A percentile compares a stretch with the other conserved stretches of the same genome.
phyloP scores from a whole-genome alignment of 805 yeast species.

The Metschnikowia aberdeeniae region DNA sequence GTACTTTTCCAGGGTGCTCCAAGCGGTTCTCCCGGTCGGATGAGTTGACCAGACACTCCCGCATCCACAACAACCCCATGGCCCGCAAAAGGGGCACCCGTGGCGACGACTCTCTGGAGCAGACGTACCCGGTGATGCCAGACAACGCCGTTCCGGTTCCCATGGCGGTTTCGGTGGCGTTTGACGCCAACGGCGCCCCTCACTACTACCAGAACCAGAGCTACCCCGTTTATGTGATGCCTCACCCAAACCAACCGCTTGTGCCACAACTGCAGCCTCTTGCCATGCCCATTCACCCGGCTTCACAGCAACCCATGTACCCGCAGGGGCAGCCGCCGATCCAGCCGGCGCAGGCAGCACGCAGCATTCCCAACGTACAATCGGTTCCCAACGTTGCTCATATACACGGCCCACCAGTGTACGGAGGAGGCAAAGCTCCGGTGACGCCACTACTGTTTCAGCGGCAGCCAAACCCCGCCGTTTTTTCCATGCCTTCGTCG shows the following conservation, averaged over 20 bases:
- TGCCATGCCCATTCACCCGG: slow-evolving; percentile 9
- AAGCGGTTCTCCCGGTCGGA: slow-evolving; percentile 78
- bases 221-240: slow-evolving; percentile 36
- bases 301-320: neutral
- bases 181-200: slow-evolving; percentile 29
- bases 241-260: slow-evolving; percentile 14
- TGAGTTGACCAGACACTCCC: slow-evolving; percentile 79
- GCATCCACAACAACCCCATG: slow-evolving; percentile 67
- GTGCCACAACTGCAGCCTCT: slow-evolving; percentile 9
- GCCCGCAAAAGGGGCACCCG: slow-evolving; percentile 13
- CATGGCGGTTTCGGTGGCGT: slow-evolving; percentile 25
- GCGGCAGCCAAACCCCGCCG: slow-evolving; percentile 17
- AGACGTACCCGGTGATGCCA: slow-evolving; percentile 7
- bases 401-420: slow-evolving; percentile 1
- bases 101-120: slow-evolving; percentile 7
- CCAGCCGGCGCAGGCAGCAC: slow-evolving; percentile 1
- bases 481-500: slow-evolving; percentile 29
- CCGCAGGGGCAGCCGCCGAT: slow-evolving; percentile 2
- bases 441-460: slow-evolving; percentile 1
- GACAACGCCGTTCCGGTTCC: slow-evolving; percentile 9
- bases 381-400: slow-evolving; percentile 10
- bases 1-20: slow-evolving; percentile 79
- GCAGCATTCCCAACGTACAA: slow-evolving; percentile 5
- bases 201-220: slow-evolving; percentile 26
- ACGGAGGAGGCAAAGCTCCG: neutral